These are phyloP conservation scores for Mrakia frigida DNA, from an alignment of 768 basidiomycete genomes.

Conservation along the genomic window DNA sequence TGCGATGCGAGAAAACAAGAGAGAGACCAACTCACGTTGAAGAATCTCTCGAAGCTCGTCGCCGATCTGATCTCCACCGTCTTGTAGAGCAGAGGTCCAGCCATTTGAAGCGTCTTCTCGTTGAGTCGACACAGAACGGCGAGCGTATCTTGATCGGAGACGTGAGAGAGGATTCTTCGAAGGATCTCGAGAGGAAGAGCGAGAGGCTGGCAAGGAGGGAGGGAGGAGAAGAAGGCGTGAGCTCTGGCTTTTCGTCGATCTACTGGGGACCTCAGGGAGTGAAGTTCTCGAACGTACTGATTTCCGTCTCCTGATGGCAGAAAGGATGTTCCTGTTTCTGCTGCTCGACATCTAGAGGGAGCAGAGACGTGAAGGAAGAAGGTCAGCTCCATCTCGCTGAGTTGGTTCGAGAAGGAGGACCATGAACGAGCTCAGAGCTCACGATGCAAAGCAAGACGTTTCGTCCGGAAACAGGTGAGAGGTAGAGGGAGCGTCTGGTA, in stretches of 20 bases:
- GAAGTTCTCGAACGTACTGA: not conserved
- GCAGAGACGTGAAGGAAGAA: no score
- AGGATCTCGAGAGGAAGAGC: not conserved
- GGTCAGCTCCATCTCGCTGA: no score
- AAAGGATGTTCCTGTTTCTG: no score
- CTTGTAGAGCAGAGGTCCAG: not conserved
- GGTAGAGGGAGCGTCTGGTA: no score
- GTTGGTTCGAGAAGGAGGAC: no score
- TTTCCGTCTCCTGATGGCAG: not conserved
- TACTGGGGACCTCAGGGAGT: not conserved
- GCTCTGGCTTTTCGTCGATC: not conserved
- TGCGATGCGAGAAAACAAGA: not conserved
- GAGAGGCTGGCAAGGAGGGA: not conserved
- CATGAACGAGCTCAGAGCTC: no score
- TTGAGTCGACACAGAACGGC: not conserved
- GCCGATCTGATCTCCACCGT: not conserved
- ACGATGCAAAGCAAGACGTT: no score
- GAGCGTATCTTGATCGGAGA: not conserved
- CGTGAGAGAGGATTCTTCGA: not conserved
- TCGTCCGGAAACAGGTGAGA: no score
- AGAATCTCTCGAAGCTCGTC: not conserved
- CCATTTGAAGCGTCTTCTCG: not conserved
- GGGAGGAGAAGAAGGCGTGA: not conserved
- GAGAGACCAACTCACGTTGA: not conserved
- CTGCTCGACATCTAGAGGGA: no score